These are phyloP conservation scores for Calonectria leucothoes DNA, from an alignment of 2,329 filamentous ascomycete species.

Conservation along the genomic window DNA sequence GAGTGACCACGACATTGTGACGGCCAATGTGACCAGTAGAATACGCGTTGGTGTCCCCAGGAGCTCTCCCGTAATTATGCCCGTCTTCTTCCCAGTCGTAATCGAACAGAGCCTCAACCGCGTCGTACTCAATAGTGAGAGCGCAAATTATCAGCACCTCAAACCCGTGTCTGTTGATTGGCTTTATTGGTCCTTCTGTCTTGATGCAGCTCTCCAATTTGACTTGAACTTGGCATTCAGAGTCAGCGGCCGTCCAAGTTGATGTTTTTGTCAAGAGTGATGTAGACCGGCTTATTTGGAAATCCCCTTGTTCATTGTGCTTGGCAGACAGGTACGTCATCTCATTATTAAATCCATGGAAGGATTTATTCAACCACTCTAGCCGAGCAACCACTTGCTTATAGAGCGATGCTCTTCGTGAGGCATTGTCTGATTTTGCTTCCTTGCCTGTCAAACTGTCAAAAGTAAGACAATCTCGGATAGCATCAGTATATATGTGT, in stretches of 20 bases:
- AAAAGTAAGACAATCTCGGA: background rate
- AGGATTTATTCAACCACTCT: background rate
- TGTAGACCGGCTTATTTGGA: background rate
- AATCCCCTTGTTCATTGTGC: background rate
- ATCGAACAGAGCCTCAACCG: slow-evolving; percentile 35
- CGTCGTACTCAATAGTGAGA: slow-evolving; percentile 29
- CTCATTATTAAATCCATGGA: background rate
- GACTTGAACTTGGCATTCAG: background rate
- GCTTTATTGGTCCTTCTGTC: background rate
- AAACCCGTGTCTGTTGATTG: slow-evolving; percentile 10
- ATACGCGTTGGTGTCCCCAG: slow-evolving; percentile 34
- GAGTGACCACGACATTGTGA: slow-evolving; percentile 1
- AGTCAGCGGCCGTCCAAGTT: background rate
- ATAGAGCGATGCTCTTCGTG: background rate
- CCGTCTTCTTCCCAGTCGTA: slow-evolving; percentile 26
- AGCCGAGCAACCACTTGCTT: background rate
- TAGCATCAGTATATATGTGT: slow-evolving; percentile 6
- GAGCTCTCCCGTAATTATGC: slow-evolving; percentile 34
- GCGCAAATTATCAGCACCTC: slow-evolving; percentile 35
- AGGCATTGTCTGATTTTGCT: background rate
- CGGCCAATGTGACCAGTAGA: background rate
- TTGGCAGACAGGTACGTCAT: background rate
- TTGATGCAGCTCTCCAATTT: background rate
- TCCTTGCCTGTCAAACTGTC: background rate
- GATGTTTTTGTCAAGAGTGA: background rate